Evolutionary conservation across 148 eudicot genomes (phyloP).

Genomic region (Fagopyrum tataricum): DNA sequence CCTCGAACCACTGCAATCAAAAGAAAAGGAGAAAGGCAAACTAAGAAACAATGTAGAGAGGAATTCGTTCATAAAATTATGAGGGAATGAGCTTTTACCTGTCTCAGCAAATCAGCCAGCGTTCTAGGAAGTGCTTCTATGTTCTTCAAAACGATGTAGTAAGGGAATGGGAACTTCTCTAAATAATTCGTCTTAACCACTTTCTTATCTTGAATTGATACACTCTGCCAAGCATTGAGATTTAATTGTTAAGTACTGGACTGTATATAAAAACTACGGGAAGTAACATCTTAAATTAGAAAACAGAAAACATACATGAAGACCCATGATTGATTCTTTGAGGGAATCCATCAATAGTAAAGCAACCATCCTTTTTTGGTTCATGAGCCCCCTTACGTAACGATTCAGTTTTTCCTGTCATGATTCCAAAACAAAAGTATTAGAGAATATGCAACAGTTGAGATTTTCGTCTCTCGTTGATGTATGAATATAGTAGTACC

Average conservation of each 20-base stretch:
- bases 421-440: background rate
- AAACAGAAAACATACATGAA: constrained; percentile 38
- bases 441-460: background rate
- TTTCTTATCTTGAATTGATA: constrained; percentile 28
- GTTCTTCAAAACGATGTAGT: constrained; percentile 70
- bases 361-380: constrained; percentile 82
- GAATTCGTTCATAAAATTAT: too few species aligned
- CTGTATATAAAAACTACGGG: background rate
- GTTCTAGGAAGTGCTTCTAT: constrained; percentile 92
- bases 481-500: constrained; percentile 26
- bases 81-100: constrained; percentile 30
- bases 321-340: constrained; percentile 61
- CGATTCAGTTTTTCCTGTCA: constrained; percentile 58
- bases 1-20: constrained; percentile 86
- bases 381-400: constrained; percentile 62
- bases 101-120: constrained; percentile 90
- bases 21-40: background rate
- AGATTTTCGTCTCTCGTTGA: background rate
- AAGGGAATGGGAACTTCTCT: constrained; percentile 92
- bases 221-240: constrained; percentile 33
- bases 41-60: background rate
- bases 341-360: constrained; percentile 73
- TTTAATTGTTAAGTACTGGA: background rate
- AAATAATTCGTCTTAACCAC: constrained; percentile 38
- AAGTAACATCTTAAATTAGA: background rate